Evolutionary conservation across 495 filamentous ascomycete species (phyloP).

Genomic region (Glonium stellatum): DNA sequence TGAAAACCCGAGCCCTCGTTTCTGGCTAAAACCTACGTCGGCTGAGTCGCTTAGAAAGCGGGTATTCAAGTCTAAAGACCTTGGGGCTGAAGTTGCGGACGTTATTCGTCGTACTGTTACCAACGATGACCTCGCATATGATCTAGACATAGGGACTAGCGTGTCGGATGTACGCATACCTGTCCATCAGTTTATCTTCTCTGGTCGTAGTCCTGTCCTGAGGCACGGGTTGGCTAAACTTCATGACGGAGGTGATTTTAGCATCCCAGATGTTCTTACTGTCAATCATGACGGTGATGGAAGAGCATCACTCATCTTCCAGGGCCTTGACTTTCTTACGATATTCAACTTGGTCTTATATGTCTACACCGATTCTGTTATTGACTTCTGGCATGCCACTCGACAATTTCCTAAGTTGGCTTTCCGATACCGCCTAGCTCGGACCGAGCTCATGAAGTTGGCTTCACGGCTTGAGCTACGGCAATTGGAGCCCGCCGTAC

Average conservation of each 20-base stretch:
- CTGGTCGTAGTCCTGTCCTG: slow-evolving; percentile 63
- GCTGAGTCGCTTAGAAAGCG: slow-evolving; percentile 44
- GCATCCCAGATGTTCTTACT: slow-evolving; percentile 51
- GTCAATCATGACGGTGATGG: slow-evolving; percentile 49
- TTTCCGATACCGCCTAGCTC: slow-evolving; percentile 65
- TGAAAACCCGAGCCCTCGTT: slow-evolving; percentile 39
- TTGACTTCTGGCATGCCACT: slow-evolving; percentile 78
- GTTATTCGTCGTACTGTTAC: slow-evolving; percentile 34
- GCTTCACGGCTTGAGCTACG: slow-evolving; percentile 59
- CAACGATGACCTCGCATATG: slow-evolving; percentile 33
- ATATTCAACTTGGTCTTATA: slow-evolving; percentile 73
- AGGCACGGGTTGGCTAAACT: slow-evolving; percentile 53
- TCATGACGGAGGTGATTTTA: slow-evolving; percentile 33
- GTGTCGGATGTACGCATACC: slow-evolving; percentile 64
- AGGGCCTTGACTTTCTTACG: slow-evolving; percentile 63
- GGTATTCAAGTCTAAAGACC: slow-evolving; percentile 29
- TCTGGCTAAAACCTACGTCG: slow-evolving; percentile 47
- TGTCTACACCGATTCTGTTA: slow-evolving; percentile 68
- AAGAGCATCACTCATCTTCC: slow-evolving; percentile 50
- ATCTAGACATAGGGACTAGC: slow-evolving; percentile 47
- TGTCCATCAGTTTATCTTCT: slow-evolving; percentile 73
- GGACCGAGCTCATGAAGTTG: slow-evolving; percentile 74
- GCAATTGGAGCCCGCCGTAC: slow-evolving; percentile 65
- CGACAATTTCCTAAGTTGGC: slow-evolving; percentile 55
- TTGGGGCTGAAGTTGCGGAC: slow-evolving; percentile 35